These are phyloP conservation scores for Penicillium argentinense DNA, from an alignment of 495 filamentous ascomycete species.

Conservation along the genomic window DNA sequence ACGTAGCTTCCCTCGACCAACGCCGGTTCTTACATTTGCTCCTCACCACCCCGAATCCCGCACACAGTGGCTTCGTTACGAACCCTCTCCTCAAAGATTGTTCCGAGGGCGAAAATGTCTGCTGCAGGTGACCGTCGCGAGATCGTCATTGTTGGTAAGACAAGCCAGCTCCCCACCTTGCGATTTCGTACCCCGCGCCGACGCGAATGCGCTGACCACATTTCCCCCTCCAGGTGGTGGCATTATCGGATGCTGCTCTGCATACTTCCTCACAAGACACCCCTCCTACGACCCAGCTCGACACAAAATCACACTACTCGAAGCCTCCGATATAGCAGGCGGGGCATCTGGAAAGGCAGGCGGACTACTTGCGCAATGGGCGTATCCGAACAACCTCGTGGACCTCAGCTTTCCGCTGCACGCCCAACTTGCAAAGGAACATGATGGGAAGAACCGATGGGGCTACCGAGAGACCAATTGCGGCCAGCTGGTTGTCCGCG, in stretches of 20 bases:
- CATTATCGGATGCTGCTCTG: constrained; percentile 91
- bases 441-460: constrained; percentile 79
- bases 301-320: constrained; percentile 82
- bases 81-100: constrained; percentile 16
- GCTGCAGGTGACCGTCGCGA: constrained; percentile 48
- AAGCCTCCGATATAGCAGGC: constrained; percentile 84
- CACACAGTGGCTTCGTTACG: constrained; percentile 31
- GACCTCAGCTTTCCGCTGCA: constrained; percentile 85
- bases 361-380: constrained; percentile 88
- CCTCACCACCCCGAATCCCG: constrained; percentile 1
- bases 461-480: constrained; percentile 81
- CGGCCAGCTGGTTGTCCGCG: constrained; percentile 67
- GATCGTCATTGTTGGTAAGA: constrained; percentile 69
- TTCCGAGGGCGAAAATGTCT: constrained; percentile 35
- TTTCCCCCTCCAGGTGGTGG: constrained; percentile 66
- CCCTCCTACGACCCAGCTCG: constrained; percentile 72
- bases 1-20: constrained; percentile 22
- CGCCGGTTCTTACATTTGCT: neutral
- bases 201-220: constrained; percentile 14
- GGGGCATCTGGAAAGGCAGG: constrained; percentile 96
- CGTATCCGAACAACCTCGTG: constrained; percentile 83
- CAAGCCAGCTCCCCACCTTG: constrained; percentile 9
- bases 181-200: constrained; percentile 32
- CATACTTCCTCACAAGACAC: constrained; percentile 91
- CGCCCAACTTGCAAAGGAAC: constrained; percentile 78